Evolutionary conservation across 2,329 filamentous ascomycete species (phyloP), one percentile per base, ranked within the genome.

Genomic region (Trichophyton simii): DNA sequence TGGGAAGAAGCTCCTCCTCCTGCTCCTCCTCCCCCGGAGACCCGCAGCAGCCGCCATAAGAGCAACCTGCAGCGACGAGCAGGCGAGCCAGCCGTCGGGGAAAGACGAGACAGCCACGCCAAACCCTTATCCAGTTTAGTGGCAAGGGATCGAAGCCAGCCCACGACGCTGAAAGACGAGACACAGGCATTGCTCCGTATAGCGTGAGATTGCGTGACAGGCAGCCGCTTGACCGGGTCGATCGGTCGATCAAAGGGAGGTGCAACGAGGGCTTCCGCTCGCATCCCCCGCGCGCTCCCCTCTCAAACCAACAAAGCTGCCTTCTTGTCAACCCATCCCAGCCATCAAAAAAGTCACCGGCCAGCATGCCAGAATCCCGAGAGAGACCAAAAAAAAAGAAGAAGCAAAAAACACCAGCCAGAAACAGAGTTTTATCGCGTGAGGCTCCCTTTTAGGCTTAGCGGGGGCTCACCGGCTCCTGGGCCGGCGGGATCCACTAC

Each of bases 341-440:
- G 25, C 25, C 25, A 6, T 28, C 25, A 28, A 28, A 28, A 5
- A 28, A 28, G 25, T 28, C 25, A 28, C 25, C 25, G 25, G 4
- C 25, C 25, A 28, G 5, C n/a, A 46, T 20, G 15, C 22, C 22
- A 22, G 48, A 28, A 28, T 7, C 48, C 48, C 48, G 22, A 36
- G 34, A 36, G 34, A 36, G 11, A 11, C 34, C 2, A 36, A 36
- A 36, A 36, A 36, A 11, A 36, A 36, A 36, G 11, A 54, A 31
- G 28, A 54, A 54, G 22, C 25, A 52, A 52, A 48, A 48, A 48
- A 18, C 8, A 9, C 5, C 44, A 1, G 11, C 48, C 48, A 54
- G 13, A 54, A 54, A 54, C 50, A 54, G 50, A 54, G 22, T 54
- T 54, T 54, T 54, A 54, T 54, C 50, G 50, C 50, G 50, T 54